Percentiles rank a stretch among this genome's conserved stretches.
These are phyloP conservation scores for Saitozyma podzolica DNA, from an alignment of 768 basidiomycete genomes.

Conservation along the genomic window DNA sequence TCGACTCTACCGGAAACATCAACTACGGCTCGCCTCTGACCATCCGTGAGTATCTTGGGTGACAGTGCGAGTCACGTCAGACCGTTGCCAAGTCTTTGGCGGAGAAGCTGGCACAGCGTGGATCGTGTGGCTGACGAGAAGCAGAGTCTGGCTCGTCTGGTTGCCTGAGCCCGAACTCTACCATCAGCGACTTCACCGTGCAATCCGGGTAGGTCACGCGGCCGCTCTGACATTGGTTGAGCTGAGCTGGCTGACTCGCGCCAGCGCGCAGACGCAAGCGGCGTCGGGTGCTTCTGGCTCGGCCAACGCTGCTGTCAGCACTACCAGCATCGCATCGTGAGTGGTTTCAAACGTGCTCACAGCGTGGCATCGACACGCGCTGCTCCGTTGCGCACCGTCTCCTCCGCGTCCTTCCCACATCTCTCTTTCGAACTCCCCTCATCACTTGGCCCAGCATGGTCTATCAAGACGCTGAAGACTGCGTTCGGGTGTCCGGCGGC, in stretches of 20 bases:
- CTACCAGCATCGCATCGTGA: too few species aligned
- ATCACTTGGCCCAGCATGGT: not conserved
- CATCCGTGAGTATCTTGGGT: constrained; percentile 19
- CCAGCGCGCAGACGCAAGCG: too few species aligned
- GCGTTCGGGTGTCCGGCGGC: not conserved
- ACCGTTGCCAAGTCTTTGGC: not conserved
- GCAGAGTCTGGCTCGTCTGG: too few species aligned
- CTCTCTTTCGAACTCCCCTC: constrained; percentile 1
- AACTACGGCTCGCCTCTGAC: constrained; percentile 25
- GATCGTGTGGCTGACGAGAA: constrained; percentile 1
- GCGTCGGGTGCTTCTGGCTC: too few species aligned
- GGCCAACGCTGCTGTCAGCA: too few species aligned
- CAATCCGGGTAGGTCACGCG: too few species aligned
- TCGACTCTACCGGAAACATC: constrained; percentile 61
- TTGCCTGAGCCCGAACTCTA: too few species aligned
- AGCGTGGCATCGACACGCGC: not conserved
- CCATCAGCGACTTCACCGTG: too few species aligned
- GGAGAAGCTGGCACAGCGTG: constrained; percentile 11
- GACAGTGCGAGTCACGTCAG: constrained; percentile 7
- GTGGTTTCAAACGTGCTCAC: too few species aligned
- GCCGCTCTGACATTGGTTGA: too few species aligned
- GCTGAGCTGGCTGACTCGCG: too few species aligned
- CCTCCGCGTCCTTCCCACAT: constrained; percentile 1
- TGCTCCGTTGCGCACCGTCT: not conserved
- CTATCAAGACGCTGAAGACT: not conserved